These are phyloP conservation scores for Trichoderma sp. DNA, from an alignment of 2,329 filamentous ascomycete species.

Conservation along the genomic window DNA sequence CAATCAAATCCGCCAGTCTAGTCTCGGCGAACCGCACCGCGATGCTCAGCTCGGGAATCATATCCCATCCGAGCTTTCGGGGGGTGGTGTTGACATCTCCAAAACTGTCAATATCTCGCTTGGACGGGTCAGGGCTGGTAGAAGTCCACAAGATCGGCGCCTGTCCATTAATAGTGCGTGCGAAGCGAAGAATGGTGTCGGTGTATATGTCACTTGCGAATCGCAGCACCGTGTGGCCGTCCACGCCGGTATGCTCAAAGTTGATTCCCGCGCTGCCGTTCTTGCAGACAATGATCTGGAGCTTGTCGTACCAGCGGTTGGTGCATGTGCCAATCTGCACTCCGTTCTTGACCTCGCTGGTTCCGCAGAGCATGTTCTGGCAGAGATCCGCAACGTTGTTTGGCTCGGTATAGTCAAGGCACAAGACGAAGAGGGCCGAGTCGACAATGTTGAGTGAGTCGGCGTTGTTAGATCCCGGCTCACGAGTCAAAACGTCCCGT, in stretches of 20 bases:
- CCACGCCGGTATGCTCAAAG: slow-evolving; percentile 97
- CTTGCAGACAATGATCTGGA: slow-evolving; percentile 98
- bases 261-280: slow-evolving; percentile 98
- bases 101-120: slow-evolving; percentile 86
- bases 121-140: slow-evolving; percentile 84
- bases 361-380: slow-evolving; percentile 97
- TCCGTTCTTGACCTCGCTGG: slow-evolving; percentile 83
- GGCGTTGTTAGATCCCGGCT: slow-evolving; percentile 87
- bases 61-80: slow-evolving; percentile 96
- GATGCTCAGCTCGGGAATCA: slow-evolving; percentile 86
- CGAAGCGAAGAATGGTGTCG: slow-evolving; percentile 94
- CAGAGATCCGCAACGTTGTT: slow-evolving; percentile 78
- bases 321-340: slow-evolving; percentile 97
- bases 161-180: slow-evolving; percentile 89
- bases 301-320: slow-evolving; percentile 98
- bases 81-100: slow-evolving; percentile 91
- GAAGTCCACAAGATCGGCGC: slow-evolving; percentile 91
- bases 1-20: slow-evolving; percentile 85
- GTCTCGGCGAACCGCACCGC: slow-evolving; percentile 95
- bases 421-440: slow-evolving; percentile 87
- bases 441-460: slow-evolving; percentile 96
- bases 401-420: slow-evolving; percentile 89
- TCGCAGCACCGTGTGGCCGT: slow-evolving; percentile 92
- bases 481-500: slow-evolving; percentile 79
- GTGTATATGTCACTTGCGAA: slow-evolving; percentile 97